Base-by-base conservation (phyloP, 192 early-diverging fungal genomes). In the Coemansia sp. region DNA sequence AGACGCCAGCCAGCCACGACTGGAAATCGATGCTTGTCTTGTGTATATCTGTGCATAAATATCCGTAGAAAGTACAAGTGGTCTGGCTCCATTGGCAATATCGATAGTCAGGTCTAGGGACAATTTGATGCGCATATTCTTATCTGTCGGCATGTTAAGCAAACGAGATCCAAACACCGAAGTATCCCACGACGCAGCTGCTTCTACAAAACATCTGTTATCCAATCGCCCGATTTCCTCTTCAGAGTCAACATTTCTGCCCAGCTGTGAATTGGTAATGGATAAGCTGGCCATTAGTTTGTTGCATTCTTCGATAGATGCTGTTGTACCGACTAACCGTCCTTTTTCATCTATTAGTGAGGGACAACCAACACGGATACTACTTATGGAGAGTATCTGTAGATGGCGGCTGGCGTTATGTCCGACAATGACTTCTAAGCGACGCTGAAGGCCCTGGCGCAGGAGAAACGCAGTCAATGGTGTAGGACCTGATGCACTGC, bases 391-490 rank as follows among this genome's bases (percentile, higher is more conserved):
- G 18, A 45, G 63, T 78, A 89, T 89, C 28, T 48, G 69, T 56
- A 93, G 82, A 33, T 91, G 88, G 3, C 68, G 66, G 58, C 90
- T 90, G 63, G 88, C 84, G 25, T 85, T 86, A 65, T 93, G 92
- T 0, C 81, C 84, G n/a, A 93, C 40, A 0, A 79, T 77, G 48
- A 92, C 52, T 33, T 83, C 62, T 42, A 93, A 78, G 11, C 91
- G 88, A 6, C 90, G 80, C 72, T 92, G 90, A 20, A 93, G 55
- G 8, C 92, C 92, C 77, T 93, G 92, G 59, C 87, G 83, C 59
- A 93, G 72, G 20, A 82, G 51, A 66, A 91, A 90, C 1, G 85
- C 85, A 0, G 68, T 20, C 12, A 33, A 36, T 20, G 52, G 18
- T 83, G 84, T 16, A 69, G 66, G 69, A 82, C 86, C 40, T 76